phyloP scores from a whole-genome alignment of 148 eudicot genomes.

The Linanthus parryae region DNA sequence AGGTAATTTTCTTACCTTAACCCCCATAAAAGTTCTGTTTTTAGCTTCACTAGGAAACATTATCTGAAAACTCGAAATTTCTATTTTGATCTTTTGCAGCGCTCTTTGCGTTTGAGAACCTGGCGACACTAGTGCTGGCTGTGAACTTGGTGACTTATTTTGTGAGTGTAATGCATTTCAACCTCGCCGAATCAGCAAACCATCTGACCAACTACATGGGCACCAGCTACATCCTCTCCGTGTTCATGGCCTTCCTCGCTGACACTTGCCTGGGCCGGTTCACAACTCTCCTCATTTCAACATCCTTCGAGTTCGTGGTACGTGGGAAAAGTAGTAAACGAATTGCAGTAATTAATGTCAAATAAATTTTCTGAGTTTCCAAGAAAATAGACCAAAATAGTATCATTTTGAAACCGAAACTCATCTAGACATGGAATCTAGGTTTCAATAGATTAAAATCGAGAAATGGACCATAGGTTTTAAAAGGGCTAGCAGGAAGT shows the following conservation, averaged over 20 bases:
- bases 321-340: too few relatives aligned
- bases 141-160: conserved; percentile 39
- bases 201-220: conserved; percentile 36
- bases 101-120: conserved; percentile 30
- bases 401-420: too few relatives aligned
- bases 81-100: conserved; percentile 27
- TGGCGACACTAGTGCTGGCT: conserved; percentile 29
- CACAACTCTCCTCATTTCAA: conserved; percentile 21
- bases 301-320: conserved; percentile 33
- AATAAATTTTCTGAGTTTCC: too few relatives aligned
- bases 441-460: too few relatives aligned
- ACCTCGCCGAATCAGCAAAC: conserved; percentile 32
- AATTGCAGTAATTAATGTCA: too few relatives aligned
- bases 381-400: too few relatives aligned
- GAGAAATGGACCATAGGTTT: too few relatives aligned
- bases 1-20: conserved; percentile 14
- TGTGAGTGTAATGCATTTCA: conserved; percentile 29
- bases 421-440: too few relatives aligned
- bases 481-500: too few relatives aligned
- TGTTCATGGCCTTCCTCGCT: conserved; percentile 31
- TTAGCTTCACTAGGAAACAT: too few relatives aligned
- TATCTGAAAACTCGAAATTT: too few relatives aligned
- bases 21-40: not conserved
- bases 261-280: conserved; percentile 34
- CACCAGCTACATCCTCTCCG: conserved; percentile 27